Evolutionary conservation across 75 land plant species (phyloP).

Genomic region (Sequoia sempervirens): DNA sequence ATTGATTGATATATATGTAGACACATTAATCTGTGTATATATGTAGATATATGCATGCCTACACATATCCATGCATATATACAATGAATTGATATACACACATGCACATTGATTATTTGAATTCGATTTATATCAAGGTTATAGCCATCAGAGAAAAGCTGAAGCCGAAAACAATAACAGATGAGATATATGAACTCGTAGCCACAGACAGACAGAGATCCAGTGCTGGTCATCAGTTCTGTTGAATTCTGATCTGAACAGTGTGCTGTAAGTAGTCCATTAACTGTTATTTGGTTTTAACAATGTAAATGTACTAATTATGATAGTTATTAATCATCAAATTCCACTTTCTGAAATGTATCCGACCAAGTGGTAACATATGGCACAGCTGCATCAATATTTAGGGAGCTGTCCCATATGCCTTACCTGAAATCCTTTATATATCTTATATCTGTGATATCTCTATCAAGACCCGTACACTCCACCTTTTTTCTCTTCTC

Average conservation of each 20-base stretch:
- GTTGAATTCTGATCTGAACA: neutral
- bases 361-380: neutral
- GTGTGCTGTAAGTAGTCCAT: neutral
- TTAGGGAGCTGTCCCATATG: neutral
- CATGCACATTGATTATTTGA: too few relatives aligned
- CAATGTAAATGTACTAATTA: neutral
- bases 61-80: too few relatives aligned
- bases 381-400: neutral
- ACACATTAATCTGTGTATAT: too few relatives aligned
- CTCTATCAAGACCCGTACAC: neutral
- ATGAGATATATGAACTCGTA: too few relatives aligned
- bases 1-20: too few relatives aligned
- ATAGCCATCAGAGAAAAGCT: too few relatives aligned
- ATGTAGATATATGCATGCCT: too few relatives aligned
- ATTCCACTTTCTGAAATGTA: neutral
- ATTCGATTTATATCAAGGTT: too few relatives aligned
- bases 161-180: too few relatives aligned
- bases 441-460: neutral
- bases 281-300: too few relatives aligned
- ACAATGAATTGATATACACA: too few relatives aligned
- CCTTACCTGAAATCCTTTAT: neutral
- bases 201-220: neutral
- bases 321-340: neutral
- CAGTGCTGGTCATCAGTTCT: neutral
- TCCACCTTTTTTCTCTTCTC: neutral